Evolutionary conservation across 768 basidiomycete genomes (phyloP).

Genomic region (Mycena haematopus): DNA sequence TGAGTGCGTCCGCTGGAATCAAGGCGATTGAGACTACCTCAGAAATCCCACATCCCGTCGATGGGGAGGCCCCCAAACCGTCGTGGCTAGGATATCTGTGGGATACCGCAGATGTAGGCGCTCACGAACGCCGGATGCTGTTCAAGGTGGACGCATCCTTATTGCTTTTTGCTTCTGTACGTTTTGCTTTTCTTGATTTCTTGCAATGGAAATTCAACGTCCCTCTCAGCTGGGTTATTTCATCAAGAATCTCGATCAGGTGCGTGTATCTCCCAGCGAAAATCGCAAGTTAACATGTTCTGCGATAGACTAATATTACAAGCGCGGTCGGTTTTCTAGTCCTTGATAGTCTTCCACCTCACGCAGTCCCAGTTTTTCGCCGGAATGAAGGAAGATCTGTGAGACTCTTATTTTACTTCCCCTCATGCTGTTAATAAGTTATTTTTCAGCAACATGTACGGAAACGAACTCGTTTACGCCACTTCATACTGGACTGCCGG

Average conservation of each 20-base stretch:
- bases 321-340: slow-evolving; percentile 12
- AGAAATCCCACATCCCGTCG: background rate
- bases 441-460: slow-evolving; percentile 22
- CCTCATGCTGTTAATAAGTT: background rate
- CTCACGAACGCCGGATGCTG: slow-evolving; percentile 27
- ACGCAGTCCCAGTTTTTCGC: slow-evolving; percentile 24
- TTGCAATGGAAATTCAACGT: background rate
- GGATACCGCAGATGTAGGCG: slow-evolving; percentile 29
- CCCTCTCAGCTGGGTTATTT: slow-evolving; percentile 27
- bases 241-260: slow-evolving; percentile 33
- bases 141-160: slow-evolving; percentile 31
- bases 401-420: background rate
- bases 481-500: slow-evolving; percentile 31
- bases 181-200: background rate
- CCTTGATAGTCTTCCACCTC: background rate
- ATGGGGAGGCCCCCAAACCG: slow-evolving; percentile 11
- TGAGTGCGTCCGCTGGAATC: slow-evolving; percentile 9
- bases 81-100: slow-evolving; percentile 30
- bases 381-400: slow-evolving; percentile 31
- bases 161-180: slow-evolving; percentile 30
- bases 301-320: slow-evolving; percentile 24
- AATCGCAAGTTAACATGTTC: background rate
- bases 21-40: background rate
- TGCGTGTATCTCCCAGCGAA: background rate
- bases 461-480: slow-evolving; percentile 27